A percentile compares a stretch with the other conserved stretches of the same genome.
phyloP scores from a whole-genome alignment of 2,329 filamentous ascomycete genomes.

The Fusarium xylarioides region DNA sequence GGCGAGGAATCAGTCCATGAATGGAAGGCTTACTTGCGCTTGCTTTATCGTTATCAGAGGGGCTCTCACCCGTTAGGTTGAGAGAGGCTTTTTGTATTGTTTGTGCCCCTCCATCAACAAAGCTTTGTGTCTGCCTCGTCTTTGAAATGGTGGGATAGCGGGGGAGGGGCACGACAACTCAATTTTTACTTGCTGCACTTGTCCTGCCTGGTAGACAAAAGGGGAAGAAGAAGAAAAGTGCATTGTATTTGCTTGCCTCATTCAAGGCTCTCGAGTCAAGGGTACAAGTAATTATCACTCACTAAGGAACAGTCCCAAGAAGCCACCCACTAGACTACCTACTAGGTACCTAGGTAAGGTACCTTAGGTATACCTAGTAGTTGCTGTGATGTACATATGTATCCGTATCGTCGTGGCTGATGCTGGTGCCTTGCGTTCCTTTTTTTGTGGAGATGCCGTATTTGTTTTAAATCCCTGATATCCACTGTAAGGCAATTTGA shows the following conservation, averaged over 20 bases:
- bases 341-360: too few species aligned
- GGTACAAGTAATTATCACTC: background rate
- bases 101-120: constrained; percentile 15
- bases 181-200: background rate
- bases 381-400: background rate
- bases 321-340: background rate
- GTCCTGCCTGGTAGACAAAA: background rate
- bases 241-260: background rate
- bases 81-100: background rate
- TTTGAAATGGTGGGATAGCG: constrained; percentile 7
- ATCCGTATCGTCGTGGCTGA: constrained; percentile 3
- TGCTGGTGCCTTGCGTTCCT: constrained; percentile 22
- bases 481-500: constrained; percentile 21
- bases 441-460: constrained; percentile 15
- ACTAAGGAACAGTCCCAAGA: background rate
- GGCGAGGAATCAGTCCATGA: background rate
- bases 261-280: background rate
- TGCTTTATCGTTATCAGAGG: constrained; percentile 6
- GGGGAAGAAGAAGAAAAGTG: background rate
- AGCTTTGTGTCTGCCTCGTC: constrained; percentile 1
- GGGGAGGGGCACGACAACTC: constrained; percentile 27
- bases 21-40: background rate
- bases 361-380: background rate
- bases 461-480: constrained; percentile 20
- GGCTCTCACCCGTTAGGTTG: background rate